A percentile compares a stretch with the other conserved stretches of the same genome.
Evolutionary conservation across 331 rosid genomes (phyloP).

Genomic region (Malus hybrid): DNA sequence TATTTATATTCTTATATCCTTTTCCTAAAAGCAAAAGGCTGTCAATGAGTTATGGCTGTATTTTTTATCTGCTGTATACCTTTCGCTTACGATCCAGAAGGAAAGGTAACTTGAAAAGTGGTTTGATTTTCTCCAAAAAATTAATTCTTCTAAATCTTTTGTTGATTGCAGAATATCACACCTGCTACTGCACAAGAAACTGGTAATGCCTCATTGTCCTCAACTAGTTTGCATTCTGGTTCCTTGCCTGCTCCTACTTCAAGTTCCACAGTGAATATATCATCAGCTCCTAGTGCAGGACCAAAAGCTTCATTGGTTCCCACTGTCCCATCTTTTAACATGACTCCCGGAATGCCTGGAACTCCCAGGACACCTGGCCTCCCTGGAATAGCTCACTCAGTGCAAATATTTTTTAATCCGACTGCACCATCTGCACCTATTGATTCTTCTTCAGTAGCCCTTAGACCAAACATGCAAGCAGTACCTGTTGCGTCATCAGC

Average conservation of each 20-base stretch:
- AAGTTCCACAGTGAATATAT: constrained; percentile 25
- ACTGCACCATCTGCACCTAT: constrained; percentile 22
- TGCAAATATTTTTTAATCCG: constrained; percentile 29
- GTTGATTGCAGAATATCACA: constrained; percentile 33
- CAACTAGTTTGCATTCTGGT: constrained; percentile 34
- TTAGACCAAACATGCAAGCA: constrained; percentile 49
- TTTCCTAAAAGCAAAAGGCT: not conserved
- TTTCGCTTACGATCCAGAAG: not conserved
- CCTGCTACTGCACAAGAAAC: constrained; percentile 33
- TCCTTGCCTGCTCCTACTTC: constrained; percentile 34
- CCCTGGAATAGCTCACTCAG: constrained; percentile 52
- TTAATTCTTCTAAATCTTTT: constrained; percentile 13
- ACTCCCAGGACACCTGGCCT: constrained; percentile 59
- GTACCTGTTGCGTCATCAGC: constrained; percentile 26
- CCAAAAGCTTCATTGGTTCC: constrained; percentile 48
- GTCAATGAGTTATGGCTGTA: not conserved
- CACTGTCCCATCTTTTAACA: constrained; percentile 34
- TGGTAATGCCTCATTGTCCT: constrained; percentile 34
- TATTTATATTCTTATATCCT: not conserved
- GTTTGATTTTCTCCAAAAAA: not conserved
- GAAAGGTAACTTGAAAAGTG: not conserved
- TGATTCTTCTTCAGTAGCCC: constrained; percentile 32
- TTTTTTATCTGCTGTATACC: not conserved
- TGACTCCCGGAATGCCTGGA: constrained; percentile 39
- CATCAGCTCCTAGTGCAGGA: constrained; percentile 41